phyloP scores from a whole-genome alignment of 352 stramenopile species.

The Phytophthora melonis region DNA sequence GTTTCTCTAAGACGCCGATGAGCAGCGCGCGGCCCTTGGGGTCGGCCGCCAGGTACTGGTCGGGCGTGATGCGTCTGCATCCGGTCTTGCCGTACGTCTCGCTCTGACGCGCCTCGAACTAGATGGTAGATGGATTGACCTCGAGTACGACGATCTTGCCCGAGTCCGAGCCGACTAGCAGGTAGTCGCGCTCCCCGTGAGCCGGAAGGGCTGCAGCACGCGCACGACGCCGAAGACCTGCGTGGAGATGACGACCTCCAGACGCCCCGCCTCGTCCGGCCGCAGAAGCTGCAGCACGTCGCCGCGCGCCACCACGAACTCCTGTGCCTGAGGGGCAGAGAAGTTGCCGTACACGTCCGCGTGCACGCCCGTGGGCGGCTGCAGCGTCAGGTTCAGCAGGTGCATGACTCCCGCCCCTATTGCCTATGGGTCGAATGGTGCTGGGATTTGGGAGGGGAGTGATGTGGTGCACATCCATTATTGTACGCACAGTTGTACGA shows the following conservation, averaged over 20 bases:
- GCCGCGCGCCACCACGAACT: constrained; percentile 95
- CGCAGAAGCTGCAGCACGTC: constrained; percentile 96
- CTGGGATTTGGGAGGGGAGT: neutral
- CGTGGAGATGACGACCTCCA: constrained; percentile 85
- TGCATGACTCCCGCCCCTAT: constrained; percentile 56
- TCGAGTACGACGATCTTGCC: constrained; percentile 97
- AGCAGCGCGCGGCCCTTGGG: constrained; percentile 98
- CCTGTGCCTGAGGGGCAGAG: constrained; percentile 88
- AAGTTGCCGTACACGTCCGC: constrained; percentile 94
- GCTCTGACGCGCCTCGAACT: constrained; percentile 90
- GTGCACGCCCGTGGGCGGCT: constrained; percentile 84
- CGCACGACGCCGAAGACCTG: constrained; percentile 94
- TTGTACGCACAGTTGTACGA: neutral
- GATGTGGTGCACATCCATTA: neutral
- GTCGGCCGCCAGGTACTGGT: constrained; percentile 98
- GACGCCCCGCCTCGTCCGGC: constrained; percentile 68
- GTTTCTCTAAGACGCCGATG: constrained; percentile 97
- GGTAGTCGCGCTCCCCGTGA: constrained; percentile 94
- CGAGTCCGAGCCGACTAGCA: constrained; percentile 96
- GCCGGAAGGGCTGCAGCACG: constrained; percentile 90
- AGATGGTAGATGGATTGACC: constrained; percentile 83
- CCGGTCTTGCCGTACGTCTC: constrained; percentile 98
- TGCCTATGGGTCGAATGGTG: neutral
- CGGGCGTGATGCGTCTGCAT: constrained; percentile 96
- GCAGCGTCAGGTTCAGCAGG: constrained; percentile 90